These are phyloP conservation scores for Ophiosphaerella herpotricha DNA, from an alignment of 2,329 filamentous ascomycete genomes.

Conservation along the genomic window DNA sequence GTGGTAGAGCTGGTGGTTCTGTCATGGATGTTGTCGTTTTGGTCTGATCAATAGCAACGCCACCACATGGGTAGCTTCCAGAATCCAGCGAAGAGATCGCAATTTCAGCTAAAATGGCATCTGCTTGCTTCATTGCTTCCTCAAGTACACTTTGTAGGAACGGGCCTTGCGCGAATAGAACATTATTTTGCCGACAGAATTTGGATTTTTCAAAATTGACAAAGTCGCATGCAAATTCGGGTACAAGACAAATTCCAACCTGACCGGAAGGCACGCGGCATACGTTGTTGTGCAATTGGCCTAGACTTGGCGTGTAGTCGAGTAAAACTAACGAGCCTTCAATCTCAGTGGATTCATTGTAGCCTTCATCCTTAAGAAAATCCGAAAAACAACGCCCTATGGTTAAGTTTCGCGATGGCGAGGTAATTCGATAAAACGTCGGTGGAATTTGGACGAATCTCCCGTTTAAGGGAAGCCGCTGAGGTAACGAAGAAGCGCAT, in stretches of 20 bases:
- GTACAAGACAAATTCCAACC: slow-evolving; percentile 37
- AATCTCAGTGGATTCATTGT: slow-evolving; percentile 9
- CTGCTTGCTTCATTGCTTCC: slow-evolving; percentile 18
- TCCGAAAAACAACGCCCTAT: slow-evolving; percentile 19
- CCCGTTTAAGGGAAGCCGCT: slow-evolving; percentile 6
- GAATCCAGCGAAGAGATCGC: slow-evolving; percentile 1
- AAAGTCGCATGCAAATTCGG: slow-evolving; percentile 21
- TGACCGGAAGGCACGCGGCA: slow-evolving; percentile 14
- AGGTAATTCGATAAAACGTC: slow-evolving; percentile 15
- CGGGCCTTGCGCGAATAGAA: slow-evolving; percentile 34
- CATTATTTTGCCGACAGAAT: slow-evolving; percentile 17
- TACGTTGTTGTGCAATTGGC: slow-evolving; percentile 19
- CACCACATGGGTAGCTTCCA: neutral
- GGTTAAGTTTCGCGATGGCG: slow-evolving; percentile 9
- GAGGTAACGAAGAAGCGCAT: slow-evolving; percentile 27
- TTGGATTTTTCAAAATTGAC: slow-evolving; percentile 20
- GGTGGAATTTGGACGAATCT: slow-evolving; percentile 7
- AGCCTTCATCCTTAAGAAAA: slow-evolving; percentile 18
- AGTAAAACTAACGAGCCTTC: slow-evolving; percentile 27
- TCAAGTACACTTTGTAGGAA: slow-evolving; percentile 26
- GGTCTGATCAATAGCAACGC: slow-evolving; percentile 3
- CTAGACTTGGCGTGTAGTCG: slow-evolving; percentile 27
- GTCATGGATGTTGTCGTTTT: neutral
- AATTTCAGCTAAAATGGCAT: slow-evolving; percentile 14
- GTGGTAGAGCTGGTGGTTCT: neutral